A percentile compares a stretch with the other conserved stretches of the same genome.
These are phyloP conservation scores for Pichia sp. DNA, from an alignment of 1,139 yeast species.

Conservation along the genomic window DNA sequence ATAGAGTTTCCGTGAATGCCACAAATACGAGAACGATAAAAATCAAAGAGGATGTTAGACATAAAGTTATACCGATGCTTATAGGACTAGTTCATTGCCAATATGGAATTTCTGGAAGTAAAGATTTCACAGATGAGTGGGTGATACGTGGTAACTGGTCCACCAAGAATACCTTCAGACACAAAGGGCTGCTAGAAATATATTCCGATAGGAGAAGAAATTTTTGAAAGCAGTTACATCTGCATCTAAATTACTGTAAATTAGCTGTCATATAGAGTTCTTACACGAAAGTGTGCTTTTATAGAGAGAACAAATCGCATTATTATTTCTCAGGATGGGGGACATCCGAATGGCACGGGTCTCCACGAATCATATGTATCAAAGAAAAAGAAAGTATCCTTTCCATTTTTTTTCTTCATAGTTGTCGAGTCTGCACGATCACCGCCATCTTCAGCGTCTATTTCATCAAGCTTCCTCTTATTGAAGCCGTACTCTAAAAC, in stretches of 20 bases:
- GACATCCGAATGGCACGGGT: constrained; percentile 40
- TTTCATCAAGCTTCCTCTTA: constrained; percentile 3
- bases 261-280: too few relatives aligned
- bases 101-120: constrained; percentile 14
- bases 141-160: constrained; percentile 20
- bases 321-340: too few relatives aligned
- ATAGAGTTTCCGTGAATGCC: constrained; percentile 1
- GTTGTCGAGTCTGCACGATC: too few relatives aligned
- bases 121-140: constrained; percentile 22
- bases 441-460: constrained; percentile 1
- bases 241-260: too few relatives aligned
- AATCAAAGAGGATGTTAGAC: constrained; percentile 15
- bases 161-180: constrained; percentile 13
- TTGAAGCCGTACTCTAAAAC: constrained; percentile 8
- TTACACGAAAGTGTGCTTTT: too few relatives aligned
- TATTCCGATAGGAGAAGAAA: constrained; percentile 8
- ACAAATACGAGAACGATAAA: constrained; percentile 12
- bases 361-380: constrained; percentile 30
- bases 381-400: constrained; percentile 24
- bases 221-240: too few relatives aligned
- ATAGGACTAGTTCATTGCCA: constrained; percentile 21
- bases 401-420: constrained; percentile 1
- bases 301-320: too few relatives aligned
- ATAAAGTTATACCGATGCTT: constrained; percentile 18
- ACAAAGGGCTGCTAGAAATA: constrained; percentile 22